Evolutionary conservation across 139 green algal genomes (phyloP).

Genomic region (Chlamydomonas incerta): DNA sequence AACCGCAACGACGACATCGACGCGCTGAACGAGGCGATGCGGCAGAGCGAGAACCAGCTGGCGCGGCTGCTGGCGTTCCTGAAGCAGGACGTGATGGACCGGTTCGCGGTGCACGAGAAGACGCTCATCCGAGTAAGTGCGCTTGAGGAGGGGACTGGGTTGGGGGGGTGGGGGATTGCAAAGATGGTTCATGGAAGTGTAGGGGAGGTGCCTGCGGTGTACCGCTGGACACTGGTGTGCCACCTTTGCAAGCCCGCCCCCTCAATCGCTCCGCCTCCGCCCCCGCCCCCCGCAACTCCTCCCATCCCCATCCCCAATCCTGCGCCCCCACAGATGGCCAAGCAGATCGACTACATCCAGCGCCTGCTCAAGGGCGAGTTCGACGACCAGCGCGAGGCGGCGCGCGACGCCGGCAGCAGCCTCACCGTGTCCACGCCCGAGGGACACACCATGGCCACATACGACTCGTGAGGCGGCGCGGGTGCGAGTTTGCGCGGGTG

Average conservation of each 20-base stretch:
- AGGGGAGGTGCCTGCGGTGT: too few species aligned
- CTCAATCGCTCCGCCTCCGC: too few species aligned
- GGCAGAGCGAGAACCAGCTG: slow-evolving; percentile 46
- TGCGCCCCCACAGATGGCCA: slow-evolving; percentile 31
- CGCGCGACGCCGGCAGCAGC: background rate
- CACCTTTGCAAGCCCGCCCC: too few species aligned
- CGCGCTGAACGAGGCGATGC: slow-evolving; percentile 39
- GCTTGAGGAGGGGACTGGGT: too few species aligned
- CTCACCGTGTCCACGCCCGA: too few species aligned
- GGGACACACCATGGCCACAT: background rate
- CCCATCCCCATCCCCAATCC: background rate
- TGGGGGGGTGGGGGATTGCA: too few species aligned
- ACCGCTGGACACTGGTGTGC: too few species aligned
- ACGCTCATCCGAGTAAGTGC: slow-evolving; percentile 41
- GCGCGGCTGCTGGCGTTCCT: slow-evolving; percentile 42
- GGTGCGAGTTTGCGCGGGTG: too few species aligned
- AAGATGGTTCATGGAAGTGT: too few species aligned
- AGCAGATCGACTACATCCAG: slow-evolving; percentile 42
- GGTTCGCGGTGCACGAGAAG: slow-evolving; percentile 37
- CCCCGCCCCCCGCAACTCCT: background rate
- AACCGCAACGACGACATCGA: slow-evolving; percentile 26
- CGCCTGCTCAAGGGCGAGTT: slow-evolving; percentile 33
- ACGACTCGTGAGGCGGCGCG: too few species aligned
- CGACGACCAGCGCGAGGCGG: slow-evolving; percentile 9
- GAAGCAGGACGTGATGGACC: slow-evolving; percentile 49